Evolutionary conservation across 805 yeast species (phyloP).

Genomic region (Lachancea kluyveri): DNA sequence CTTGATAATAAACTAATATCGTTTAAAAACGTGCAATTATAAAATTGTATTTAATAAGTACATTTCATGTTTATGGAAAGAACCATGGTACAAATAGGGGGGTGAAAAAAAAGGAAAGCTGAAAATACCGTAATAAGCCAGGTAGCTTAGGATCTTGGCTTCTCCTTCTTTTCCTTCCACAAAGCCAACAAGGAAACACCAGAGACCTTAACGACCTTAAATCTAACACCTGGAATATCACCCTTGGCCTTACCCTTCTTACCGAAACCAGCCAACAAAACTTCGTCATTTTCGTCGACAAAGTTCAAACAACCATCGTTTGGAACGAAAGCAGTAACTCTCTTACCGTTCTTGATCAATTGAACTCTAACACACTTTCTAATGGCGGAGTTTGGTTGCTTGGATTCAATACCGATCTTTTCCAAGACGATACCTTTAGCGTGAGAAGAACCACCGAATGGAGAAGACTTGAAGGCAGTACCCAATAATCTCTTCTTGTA

Average conservation of each 20-base stretch:
- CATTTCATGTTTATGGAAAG: no score
- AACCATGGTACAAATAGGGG: constrained; percentile 3
- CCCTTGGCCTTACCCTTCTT: constrained; percentile 99
- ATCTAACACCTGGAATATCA: constrained; percentile 99
- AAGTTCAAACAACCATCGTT: constrained; percentile 99
- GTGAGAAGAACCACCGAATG: constrained; percentile 99
- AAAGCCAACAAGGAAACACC: constrained; percentile 99
- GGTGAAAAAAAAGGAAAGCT: constrained; percentile 3
- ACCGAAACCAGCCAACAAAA: constrained; percentile 99
- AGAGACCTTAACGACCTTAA: constrained; percentile 99
- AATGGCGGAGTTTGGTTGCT: constrained; percentile 99
- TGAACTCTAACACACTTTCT: constrained; percentile 99
- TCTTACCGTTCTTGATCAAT: constrained; percentile 99
- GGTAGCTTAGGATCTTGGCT: constrained; percentile 89
- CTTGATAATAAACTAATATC: constrained; percentile 1
- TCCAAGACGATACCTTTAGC: constrained; percentile 99
- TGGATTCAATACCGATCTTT: constrained; percentile 99
- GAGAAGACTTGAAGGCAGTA: constrained; percentile 99
- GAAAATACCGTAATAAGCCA: background rate
- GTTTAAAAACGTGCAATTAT: constrained; percentile 8
- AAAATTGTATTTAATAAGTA: constrained; percentile 3
- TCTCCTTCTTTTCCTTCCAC: constrained; percentile 99
- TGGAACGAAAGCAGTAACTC: constrained; percentile 99
- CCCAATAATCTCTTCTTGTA: constrained; percentile 99
- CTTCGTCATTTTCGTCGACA: constrained; percentile 99